Percentiles rank a stretch among this genome's conserved stretches.
These are phyloP conservation scores for Psilocybe subaeruginosa DNA, from an alignment of 768 basidiomycete genomes.

Conservation along the genomic window DNA sequence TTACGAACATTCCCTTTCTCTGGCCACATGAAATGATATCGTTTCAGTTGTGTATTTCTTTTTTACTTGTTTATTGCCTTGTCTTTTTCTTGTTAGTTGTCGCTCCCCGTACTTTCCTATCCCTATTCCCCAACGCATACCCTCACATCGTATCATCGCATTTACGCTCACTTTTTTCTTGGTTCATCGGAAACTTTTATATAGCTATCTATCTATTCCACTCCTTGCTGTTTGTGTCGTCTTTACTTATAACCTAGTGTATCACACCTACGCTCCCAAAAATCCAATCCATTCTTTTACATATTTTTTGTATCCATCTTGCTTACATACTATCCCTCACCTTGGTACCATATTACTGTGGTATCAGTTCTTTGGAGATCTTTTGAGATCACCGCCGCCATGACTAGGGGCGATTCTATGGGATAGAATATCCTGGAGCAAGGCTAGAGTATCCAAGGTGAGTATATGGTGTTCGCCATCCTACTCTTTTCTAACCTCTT, in stretches of 20 bases:
- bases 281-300: slow-evolving; percentile 15
- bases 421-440: no score
- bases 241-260: slow-evolving; percentile 11
- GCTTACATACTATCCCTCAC: not conserved
- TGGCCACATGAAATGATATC: not conserved
- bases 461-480: not conserved
- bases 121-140: slow-evolving; percentile 2
- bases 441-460: no score
- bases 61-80: not conserved
- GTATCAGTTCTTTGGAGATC: not conserved
- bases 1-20: not conserved
- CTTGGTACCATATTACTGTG: not conserved
- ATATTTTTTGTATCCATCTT: not conserved
- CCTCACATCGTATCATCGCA: slow-evolving; percentile 2
- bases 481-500: not conserved
- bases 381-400: not conserved
- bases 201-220: slow-evolving; percentile 11
- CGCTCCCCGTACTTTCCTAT: slow-evolving; percentile 1
- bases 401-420: no score
- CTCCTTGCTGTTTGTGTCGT: slow-evolving; percentile 5
- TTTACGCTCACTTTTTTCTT: slow-evolving; percentile 6
- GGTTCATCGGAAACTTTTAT: slow-evolving; percentile 12
- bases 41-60: not conserved
- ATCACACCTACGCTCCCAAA: slow-evolving; percentile 10
- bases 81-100: not conserved